Evolutionary conservation across 306 rosid species (phyloP), one percentile per base, ranked within the genome.

Genomic region (Aeschynomene evenia): DNA sequence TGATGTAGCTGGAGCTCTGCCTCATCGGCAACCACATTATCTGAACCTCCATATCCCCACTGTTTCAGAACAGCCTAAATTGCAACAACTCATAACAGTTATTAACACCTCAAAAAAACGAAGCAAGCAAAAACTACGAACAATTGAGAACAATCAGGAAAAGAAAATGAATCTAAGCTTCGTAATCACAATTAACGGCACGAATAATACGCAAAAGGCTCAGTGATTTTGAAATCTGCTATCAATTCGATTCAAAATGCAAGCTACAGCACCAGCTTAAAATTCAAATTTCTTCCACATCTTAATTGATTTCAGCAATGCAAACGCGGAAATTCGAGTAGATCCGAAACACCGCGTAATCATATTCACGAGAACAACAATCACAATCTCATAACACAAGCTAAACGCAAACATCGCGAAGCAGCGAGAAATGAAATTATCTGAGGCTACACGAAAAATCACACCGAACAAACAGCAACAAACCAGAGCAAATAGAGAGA

Each of bases 31-130:
- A 84, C 84, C 70, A 86, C 55, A 79, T 81, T 85, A 73, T 93
- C 97, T 10, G 97, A 93, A 77, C 90, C 90, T 77, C 98, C 98
- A 74, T 88, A 88, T 34, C 87, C 88, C 20, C 98, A 90, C 79
- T 90, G 94, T 57, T 93, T 93, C 63, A 86, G 77, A 52, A 93
- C 98, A 79, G 97, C 98, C 98, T 93, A 74, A 48, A 73, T 22
- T 68, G 72, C 72, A 43, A 29, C 3, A 15, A 54, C 19, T 52
- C 70, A 20, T 14, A 9, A 69, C 14, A 46, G 60, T 74, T 36
- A 74, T 81, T 50, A 83, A 58, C 36, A 39, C 10, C 15, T 63
- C 16, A 22, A 36, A 21, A 66, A 7, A 23, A 21, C 19, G 16
- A 50, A 52, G 6, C 66, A 64, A 22, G 29, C 54, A 42, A 51